These are phyloP conservation scores for Trichosporon asahii DNA, from an alignment of 1,284 basidiomycete genomes.

Conservation along the genomic window DNA sequence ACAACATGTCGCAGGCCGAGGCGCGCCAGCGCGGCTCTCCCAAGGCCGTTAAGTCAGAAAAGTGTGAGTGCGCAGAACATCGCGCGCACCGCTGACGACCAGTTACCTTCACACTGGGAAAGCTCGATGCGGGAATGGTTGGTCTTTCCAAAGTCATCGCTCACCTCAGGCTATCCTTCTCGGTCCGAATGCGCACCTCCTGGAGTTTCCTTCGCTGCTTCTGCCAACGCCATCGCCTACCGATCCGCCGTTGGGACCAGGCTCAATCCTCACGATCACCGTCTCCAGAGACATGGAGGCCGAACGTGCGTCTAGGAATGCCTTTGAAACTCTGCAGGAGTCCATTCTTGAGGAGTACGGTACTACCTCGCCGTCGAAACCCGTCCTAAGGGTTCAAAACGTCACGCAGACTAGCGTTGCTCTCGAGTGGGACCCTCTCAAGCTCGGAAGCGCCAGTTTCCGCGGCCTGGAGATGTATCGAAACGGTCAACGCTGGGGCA, in stretches of 20 bases:
- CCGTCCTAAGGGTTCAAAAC: constrained; percentile 70
- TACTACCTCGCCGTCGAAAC: constrained; percentile 63
- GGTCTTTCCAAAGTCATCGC: constrained; percentile 11
- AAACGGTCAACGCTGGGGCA: constrained; percentile 77
- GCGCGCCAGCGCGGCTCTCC: neutral
- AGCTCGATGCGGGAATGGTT: constrained; percentile 58
- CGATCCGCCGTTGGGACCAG: constrained; percentile 73
- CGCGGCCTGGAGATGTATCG: constrained; percentile 85
- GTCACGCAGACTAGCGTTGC: constrained; percentile 92
- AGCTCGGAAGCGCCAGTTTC: constrained; percentile 77
- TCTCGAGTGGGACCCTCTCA: constrained; percentile 82
- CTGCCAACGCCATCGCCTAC: constrained; percentile 58
- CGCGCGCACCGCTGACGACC: constrained; percentile 13
- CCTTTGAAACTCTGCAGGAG: constrained; percentile 78
- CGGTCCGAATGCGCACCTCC: constrained; percentile 85
- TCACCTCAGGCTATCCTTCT: constrained; percentile 61
- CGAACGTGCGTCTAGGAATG: constrained; percentile 71
- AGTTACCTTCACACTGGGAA: constrained; percentile 66
- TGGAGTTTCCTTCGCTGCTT: constrained; percentile 91
- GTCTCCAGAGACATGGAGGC: constrained; percentile 78
- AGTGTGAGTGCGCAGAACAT: constrained; percentile 17
- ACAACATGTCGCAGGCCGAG: constrained; percentile 9
- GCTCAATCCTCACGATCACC: constrained; percentile 94
- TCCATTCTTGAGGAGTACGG: constrained; percentile 75
- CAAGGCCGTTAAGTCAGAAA: constrained; percentile 21